These are phyloP conservation scores for Coniochaeta prunicola DNA, from an alignment of 2,329 filamentous ascomycete genomes.

Conservation along the genomic window DNA sequence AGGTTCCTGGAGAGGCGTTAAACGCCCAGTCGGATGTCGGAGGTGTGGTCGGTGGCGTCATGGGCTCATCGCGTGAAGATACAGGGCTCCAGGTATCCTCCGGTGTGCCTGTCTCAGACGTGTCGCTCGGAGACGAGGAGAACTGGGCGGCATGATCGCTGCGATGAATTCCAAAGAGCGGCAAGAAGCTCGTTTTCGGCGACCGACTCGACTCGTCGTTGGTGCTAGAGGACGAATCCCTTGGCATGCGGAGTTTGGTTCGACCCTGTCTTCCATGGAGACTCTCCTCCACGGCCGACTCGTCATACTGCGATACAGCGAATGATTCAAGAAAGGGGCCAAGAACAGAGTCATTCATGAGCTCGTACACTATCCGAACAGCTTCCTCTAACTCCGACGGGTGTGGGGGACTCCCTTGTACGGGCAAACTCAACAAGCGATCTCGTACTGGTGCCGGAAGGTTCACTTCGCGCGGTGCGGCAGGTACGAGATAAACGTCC, in stretches of 20 bases:
- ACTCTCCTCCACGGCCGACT: conserved; percentile 18
- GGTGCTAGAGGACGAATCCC: conserved; percentile 21
- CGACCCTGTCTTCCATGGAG: conserved; percentile 28
- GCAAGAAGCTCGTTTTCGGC: conserved; percentile 34
- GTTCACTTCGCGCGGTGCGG: conserved; percentile 82
- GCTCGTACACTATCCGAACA: conserved; percentile 80
- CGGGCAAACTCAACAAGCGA: conserved; percentile 59
- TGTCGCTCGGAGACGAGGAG: conserved; percentile 36
- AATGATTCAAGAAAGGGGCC: conserved; percentile 79
- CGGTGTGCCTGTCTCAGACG: conserved; percentile 39
- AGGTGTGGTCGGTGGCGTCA: conserved; percentile 70
- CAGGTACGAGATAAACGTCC: conserved; percentile 82
- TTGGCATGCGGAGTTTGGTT: conserved; percentile 29
- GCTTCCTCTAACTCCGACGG: conserved; percentile 75
- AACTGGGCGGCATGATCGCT: conserved; percentile 30
- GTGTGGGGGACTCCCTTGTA: conserved; percentile 53
- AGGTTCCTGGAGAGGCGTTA: conserved; percentile 41
- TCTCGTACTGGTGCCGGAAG: conserved; percentile 81
- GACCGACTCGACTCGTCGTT: conserved; percentile 33
- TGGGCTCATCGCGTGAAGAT: conserved; percentile 52
- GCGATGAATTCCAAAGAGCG: conserved; percentile 32
- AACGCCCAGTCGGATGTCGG: conserved; percentile 53
- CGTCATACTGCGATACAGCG: conserved; percentile 25
- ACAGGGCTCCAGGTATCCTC: conserved; percentile 60
- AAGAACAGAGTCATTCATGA: conserved; percentile 96